A percentile compares a stretch with the other conserved stretches of the same genome.
Evolutionary conservation across 2,329 filamentous ascomycete genomes (phyloP).

Genomic region (Monosporascus sp.): DNA sequence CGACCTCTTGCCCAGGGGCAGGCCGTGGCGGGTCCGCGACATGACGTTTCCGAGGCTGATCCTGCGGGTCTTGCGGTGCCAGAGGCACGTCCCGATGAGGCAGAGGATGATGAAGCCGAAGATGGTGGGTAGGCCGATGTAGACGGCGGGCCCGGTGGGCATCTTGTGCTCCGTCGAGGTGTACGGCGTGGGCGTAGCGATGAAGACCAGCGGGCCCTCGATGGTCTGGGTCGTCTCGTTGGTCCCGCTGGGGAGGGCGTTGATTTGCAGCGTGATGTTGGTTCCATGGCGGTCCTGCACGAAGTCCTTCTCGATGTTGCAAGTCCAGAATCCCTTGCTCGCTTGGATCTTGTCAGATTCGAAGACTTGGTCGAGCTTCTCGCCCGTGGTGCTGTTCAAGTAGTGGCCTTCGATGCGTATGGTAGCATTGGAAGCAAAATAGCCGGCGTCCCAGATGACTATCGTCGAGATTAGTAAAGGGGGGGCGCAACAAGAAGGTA

Average conservation of each 20-base stretch:
- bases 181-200: constrained; percentile 32
- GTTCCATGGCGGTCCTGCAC: constrained; percentile 33
- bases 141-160: constrained; percentile 37
- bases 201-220: constrained; percentile 37
- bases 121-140: constrained; percentile 48
- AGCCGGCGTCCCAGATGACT: constrained; percentile 55
- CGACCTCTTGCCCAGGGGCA: constrained; percentile 36
- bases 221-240: constrained; percentile 22
- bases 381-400: constrained; percentile 27
- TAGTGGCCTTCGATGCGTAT: constrained; percentile 27
- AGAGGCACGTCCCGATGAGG: constrained; percentile 52
- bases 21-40: constrained; percentile 40
- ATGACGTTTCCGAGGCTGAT: constrained; percentile 50
- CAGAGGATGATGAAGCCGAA: constrained; percentile 43
- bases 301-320: constrained; percentile 34
- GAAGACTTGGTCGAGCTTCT: constrained; percentile 30
- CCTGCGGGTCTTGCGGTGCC: constrained; percentile 45
- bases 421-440: constrained; percentile 40
- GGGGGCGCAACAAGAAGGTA: background rate
- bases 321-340: constrained; percentile 44
- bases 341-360: constrained; percentile 31
- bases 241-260: constrained; percentile 29
- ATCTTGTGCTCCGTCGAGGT: constrained; percentile 24
- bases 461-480: background rate
- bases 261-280: constrained; percentile 46